A percentile compares a stretch with the other conserved stretches of the same genome.
Conservation (phyloP, 768 basidiomycete genomes). For the Trametes cubensis region DNA sequence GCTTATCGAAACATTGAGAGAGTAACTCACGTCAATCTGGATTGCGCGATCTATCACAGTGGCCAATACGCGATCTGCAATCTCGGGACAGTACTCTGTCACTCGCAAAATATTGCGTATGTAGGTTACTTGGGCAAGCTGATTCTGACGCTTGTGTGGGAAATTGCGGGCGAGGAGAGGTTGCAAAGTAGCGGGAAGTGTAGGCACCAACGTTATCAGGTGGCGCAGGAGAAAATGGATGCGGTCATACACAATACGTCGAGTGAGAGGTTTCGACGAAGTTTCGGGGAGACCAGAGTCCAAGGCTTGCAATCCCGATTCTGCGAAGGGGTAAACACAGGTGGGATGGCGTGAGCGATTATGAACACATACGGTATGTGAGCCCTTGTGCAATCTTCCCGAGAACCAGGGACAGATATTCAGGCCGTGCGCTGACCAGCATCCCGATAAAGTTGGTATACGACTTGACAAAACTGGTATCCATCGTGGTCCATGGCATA, state of each 20-base stretch:
- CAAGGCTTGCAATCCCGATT: conserved; percentile 71
- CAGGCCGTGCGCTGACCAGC: conserved; percentile 87
- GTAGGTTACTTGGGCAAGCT: conserved; percentile 80
- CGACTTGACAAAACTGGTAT: conserved; percentile 79
- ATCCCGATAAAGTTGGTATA: conserved; percentile 91
- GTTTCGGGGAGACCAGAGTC: conserved; percentile 60
- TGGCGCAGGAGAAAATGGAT: conserved; percentile 85
- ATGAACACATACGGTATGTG: conserved; percentile 73
- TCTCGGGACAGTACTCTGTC: conserved; percentile 85
- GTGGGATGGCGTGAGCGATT: conserved; percentile 3
- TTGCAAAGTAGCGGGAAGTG: conserved; percentile 82
- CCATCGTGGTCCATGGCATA: conserved; percentile 93
- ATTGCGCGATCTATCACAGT: conserved; percentile 93
- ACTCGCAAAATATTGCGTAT: conserved; percentile 86
- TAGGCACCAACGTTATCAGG: conserved; percentile 89
- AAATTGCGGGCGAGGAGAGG: conserved; percentile 85
- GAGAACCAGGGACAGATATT: conserved; percentile 86
- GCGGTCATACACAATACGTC: conserved; percentile 82
- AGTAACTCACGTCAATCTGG: conserved; percentile 82
- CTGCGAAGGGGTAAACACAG: conserved; percentile 40
- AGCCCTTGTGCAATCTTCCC: conserved; percentile 82
- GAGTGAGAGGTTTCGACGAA: conserved; percentile 72
- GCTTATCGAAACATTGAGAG: background rate
- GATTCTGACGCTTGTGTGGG: conserved; percentile 90
- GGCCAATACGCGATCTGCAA: conserved; percentile 80